Evolutionary conservation across 305 asterid species (phyloP), one percentile per base, ranked within the genome.

Genomic region (Galium porrigens): DNA sequence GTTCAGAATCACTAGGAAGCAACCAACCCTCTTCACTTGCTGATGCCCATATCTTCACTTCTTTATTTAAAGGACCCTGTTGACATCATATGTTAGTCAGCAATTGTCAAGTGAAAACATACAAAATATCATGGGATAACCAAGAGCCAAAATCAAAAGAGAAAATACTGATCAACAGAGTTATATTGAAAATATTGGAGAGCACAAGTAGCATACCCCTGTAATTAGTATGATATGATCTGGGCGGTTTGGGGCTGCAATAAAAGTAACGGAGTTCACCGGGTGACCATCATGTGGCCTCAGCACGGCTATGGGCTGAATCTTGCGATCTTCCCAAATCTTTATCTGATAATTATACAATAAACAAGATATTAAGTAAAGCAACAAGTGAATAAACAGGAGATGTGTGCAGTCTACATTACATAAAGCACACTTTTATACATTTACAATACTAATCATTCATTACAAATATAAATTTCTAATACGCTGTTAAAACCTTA

Each of bases 21-120:
- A 94, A 79, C 96, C 96, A 90, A n/a, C 99, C 99, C 77, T 94
- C 99, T 72, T 90, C 97, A 76, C 95, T 85, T 46, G 84, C 82
- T 71, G 96, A 86, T 63, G 79, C 76, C 99, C 99, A 94, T 57
- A 94, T 84, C 76, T 86, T 94, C 64, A 90, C 22, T 78, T 94
- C 99, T 72, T 85, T 85, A 76, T 94, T 94, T 52, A 89, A 78
- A 33, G 91, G 86, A 32, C 99, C 95, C 95, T 87, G 83, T 8
- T 51, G 46, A 74, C 46, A 67, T 65, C 71, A 62, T 70, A 42
- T 48, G 17, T 36, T 70, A 70, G 67, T 72, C 76, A 69, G 83
- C 69, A 53, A 69, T 15, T 48, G 70, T 11, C 17, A 3, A 48
- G 27, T n/a, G n/a, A n/a, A 1, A 52, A 46, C 17, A 44, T 3